Base-by-base conservation (phyloP, 495 filamentous ascomycete species). In the Lasiosphaeriaceae sp. region DNA sequence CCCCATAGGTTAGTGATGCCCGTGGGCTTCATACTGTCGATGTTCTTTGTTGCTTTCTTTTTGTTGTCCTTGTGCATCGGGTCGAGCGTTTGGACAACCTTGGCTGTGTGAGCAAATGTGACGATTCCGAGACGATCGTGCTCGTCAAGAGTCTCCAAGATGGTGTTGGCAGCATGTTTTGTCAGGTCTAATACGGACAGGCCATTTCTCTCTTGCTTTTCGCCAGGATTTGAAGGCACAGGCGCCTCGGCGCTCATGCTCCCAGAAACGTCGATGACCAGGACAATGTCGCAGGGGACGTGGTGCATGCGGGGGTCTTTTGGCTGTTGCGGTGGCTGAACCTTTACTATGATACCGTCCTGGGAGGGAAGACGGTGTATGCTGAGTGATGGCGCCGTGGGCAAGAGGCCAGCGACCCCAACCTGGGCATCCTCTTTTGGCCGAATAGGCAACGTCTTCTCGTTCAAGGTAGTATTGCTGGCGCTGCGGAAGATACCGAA, bases 261-360 rank as follows among this genome's bases (percentile, higher is more conserved):
- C 0, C 63, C 66, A 9, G 77, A 80, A 26, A 75, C 57, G 56
- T 80, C 77, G 50, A 78, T 78, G 17, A 70, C 75, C 1, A 80
- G 60, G 0, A 78, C 76, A 20, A 80, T 68, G 51, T 80, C 77
- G 65, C 71, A 74, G 3, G 75, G 70, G 11, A 72, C 55, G 57
- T 74, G 72, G 31, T 50, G 34, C 17, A 66, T 31, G 12, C 35
- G 20, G 11, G 45, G 9, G 11, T 57, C 20, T 1, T 17, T 37
- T n/a, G 74, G 72, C 21, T 62, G 47, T 16, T 16, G 46, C 14
- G 74, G 77, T 0, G 74, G 71, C 17, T 64, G 59, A 21, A 77
- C 57, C 50, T 66, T 72, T 55, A 78, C 58, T 7, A 78, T 34
- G 3, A 78, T 39, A 3, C 71, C 74, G 11, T 70, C 67, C 1